phyloP scores from a whole-genome alignment of 805 yeast species.

The Torulaspora microellipsoides region DNA sequence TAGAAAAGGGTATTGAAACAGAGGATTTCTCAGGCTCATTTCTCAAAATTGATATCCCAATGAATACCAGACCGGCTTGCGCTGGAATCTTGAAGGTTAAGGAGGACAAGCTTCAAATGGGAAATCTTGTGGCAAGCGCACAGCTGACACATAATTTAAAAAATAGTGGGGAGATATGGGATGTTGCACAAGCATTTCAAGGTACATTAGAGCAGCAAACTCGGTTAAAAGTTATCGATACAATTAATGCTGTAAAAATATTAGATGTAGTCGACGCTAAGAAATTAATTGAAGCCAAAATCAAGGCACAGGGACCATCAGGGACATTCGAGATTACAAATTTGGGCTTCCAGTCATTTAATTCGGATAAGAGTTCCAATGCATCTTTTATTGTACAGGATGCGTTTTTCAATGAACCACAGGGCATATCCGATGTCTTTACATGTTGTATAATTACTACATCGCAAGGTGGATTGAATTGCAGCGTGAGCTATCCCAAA shows the following conservation, averaged over 20 bases:
- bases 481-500: constrained; percentile 23
- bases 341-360: constrained; percentile 25
- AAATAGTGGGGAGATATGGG: constrained; percentile 13
- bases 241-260: constrained; percentile 20
- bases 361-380: neutral
- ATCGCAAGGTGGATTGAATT: constrained; percentile 24
- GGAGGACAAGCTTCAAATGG: constrained; percentile 15
- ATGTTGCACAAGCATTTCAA: constrained; percentile 15
- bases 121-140: constrained; percentile 24
- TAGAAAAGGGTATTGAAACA: neutral
- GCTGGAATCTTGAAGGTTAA: constrained; percentile 6
- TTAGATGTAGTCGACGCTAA: constrained; percentile 21
- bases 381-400: constrained; percentile 17
- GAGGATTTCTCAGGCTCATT: constrained; percentile 9
- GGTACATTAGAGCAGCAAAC: constrained; percentile 2
- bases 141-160: constrained; percentile 9
- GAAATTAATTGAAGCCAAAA: constrained; percentile 18
- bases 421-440: constrained; percentile 24
- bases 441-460: constrained; percentile 24
- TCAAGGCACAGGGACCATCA: constrained; percentile 17
- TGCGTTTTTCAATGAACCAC: constrained; percentile 29
- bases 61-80: constrained; percentile 24
- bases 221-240: constrained; percentile 8
- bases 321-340: constrained; percentile 31
- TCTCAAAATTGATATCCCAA: constrained; percentile 20